Conservation (phyloP, 2,329 filamentous ascomycete genomes). For the Sporothrix pallida region DNA sequence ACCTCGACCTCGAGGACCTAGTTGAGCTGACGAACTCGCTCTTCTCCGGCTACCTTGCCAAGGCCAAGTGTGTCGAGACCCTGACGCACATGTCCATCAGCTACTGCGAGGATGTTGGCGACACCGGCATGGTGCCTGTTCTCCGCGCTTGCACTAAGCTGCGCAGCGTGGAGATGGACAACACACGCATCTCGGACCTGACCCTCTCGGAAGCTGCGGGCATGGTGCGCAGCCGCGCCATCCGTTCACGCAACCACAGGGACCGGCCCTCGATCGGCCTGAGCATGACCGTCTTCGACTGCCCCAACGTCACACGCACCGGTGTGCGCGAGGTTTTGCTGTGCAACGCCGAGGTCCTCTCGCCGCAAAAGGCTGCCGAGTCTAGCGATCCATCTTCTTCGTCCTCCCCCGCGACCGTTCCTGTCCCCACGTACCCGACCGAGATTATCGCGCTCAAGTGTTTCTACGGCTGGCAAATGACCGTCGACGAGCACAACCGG, state of each 20-base stretch:
- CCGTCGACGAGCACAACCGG: slow-evolving; percentile 90
- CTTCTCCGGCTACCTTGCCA: slow-evolving; percentile 74
- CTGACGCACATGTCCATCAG: slow-evolving; percentile 85
- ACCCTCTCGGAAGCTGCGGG: slow-evolving; percentile 82
- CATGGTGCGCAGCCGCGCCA: slow-evolving; percentile 72
- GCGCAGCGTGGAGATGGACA: slow-evolving; percentile 82
- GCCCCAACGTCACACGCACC: slow-evolving; percentile 89
- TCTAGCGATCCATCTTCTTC: background rate
- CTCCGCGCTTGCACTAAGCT: slow-evolving; percentile 76
- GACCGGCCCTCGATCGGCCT: slow-evolving; percentile 66
- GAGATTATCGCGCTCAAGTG: slow-evolving; percentile 88
- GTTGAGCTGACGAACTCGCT: slow-evolving; percentile 75
- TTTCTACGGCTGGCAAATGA: slow-evolving; percentile 95
- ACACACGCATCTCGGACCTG: slow-evolving; percentile 87
- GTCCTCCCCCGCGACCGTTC: slow-evolving; percentile 41
- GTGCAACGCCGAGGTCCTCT: slow-evolving; percentile 77
- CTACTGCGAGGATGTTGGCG: slow-evolving; percentile 85
- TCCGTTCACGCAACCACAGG: slow-evolving; percentile 47
- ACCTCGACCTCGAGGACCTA: slow-evolving; percentile 89
- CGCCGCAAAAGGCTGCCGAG: slow-evolving; percentile 45
- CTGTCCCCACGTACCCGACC: slow-evolving; percentile 63
- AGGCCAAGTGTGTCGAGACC: slow-evolving; percentile 71
- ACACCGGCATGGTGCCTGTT: slow-evolving; percentile 81
- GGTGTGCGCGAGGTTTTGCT: slow-evolving; percentile 86
- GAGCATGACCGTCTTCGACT: slow-evolving; percentile 85